Base-by-base conservation (phyloP, 306 rosid species). In the Neltuma alba region DNA sequence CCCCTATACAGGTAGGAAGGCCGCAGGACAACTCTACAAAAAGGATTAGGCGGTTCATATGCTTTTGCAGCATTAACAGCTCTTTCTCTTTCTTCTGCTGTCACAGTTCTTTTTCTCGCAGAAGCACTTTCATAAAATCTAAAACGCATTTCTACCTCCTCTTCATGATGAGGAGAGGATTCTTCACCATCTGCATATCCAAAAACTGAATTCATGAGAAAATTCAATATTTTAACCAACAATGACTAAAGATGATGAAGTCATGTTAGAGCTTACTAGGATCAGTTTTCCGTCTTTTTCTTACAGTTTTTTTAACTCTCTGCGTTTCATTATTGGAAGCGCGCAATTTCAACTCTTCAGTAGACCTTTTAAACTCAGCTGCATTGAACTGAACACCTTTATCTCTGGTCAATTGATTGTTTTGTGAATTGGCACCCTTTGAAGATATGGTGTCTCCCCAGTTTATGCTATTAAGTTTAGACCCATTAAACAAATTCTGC, bases 61-160 rank as follows among this genome's bases (percentile, higher is more conserved):
- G 94, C 83, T 88, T 95, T 95, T 14, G 99, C 88, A 13, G 89
- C 83, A 76, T 91, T 95, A 13, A 93, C 75, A 48, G 92, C 97
- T 89, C 96, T 93, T 76, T 95, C 99, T 85, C 99, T 89, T 91
- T 95, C 99, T 84, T 93, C 99, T 0, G 98, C 93, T 20, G 97
- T 91, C 88, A 95, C 96, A 0, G 96, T 91, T 88, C 99, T 90
- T 85, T 93, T 95, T 78, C 99, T 85, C 12, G 97, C 97, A 82
- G 99, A 95, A 13, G 99, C 98, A 87, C 99, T 91, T 88, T 93
- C 97, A 36, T 95, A 95, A 86, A 95, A 95, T 83, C 97, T 89
- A 76, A 82, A 89, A 54, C 96, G 96, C 83, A 89, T 86, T 63
- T 89, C 96, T 34, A 37, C 90, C 15, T 89, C 93, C 68, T 91